Evolutionary conservation across 495 filamentous ascomycete genomes (phyloP), one percentile per base, ranked within the genome.

Genomic region (Penicillium fimorum): DNA sequence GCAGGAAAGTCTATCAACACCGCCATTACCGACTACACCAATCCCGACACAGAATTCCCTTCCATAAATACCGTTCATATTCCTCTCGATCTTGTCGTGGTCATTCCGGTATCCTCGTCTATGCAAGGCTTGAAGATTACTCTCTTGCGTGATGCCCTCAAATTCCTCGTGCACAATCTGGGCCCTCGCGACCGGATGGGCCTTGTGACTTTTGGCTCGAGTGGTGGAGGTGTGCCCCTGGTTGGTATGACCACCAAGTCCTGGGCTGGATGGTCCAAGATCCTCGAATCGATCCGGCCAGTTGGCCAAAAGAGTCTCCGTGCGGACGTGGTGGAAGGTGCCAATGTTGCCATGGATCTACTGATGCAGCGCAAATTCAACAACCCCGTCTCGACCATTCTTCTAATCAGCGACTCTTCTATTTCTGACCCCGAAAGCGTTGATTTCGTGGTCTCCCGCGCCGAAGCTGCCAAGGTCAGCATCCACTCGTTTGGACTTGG

Each of bases 101-200:
- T 99, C 33, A 94, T 99, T 46, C 94, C 94, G 1, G 91, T 97
- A 11, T 96, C 94, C 10, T 96, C 95, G 6, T 99, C 94, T 0
- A 99, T 97, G 94, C 94, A 97, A 71, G 94, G 95, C 6, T 81
- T 99, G 47, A 99, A 99, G 73, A 97, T 99, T 61, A 96, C 89
- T 47, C 81, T 99, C 0, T 82, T 99, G 8, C 87, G 92, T n/a
- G 94, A 97, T 70, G 84, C 92, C 5, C 82, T 99, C 32, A 91
- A 89, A 46, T 99, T 97, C 70, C 87, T 99, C 58, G 92, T 97
- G 8, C 81, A 87, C 52, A 90, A 87, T 50, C 86, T 99, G n/a
- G 94, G 94, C 8, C 90, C 96, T 50, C 83, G 90, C 29, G 94
- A 99, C 63, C 87, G 94, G 25, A 96, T 99, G 93, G 94, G 94